Conservation (phyloP, 139 green algal species). For the Dunaliella sp. region DNA sequence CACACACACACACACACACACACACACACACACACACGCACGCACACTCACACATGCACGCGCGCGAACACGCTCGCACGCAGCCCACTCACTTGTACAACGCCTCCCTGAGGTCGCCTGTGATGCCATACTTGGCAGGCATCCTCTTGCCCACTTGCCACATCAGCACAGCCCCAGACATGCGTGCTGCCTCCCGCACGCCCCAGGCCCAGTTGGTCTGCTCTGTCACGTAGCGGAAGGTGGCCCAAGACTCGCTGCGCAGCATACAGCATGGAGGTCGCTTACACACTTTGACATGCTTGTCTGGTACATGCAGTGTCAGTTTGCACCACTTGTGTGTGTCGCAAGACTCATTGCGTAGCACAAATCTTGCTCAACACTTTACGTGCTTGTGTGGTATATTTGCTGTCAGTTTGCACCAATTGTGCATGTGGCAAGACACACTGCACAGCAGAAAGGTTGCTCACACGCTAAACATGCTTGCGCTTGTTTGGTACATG, state of each 20-base stretch:
- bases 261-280: neutral
- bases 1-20: neutral
- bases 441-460: too few species aligned
- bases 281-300: too few species aligned
- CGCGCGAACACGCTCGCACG: too few species aligned
- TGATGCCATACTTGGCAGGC: constrained; percentile 90
- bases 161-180: constrained; percentile 78
- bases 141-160: constrained; percentile 66
- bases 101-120: constrained; percentile 73
- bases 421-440: too few species aligned
- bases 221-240: constrained; percentile 87
- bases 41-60: neutral
- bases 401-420: too few species aligned
- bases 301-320: too few species aligned
- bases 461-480: too few species aligned
- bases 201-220: constrained; percentile 72
- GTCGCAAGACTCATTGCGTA: too few species aligned
- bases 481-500: too few species aligned
- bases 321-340: too few species aligned
- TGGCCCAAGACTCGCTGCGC: constrained; percentile 69
- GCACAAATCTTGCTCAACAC: too few species aligned
- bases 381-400: too few species aligned
- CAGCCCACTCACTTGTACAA: constrained; percentile 59
- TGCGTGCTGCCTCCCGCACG: constrained; percentile 57
- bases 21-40: neutral